A percentile compares a stretch with the other conserved stretches of the same genome.
Evolutionary conservation across 2,329 filamentous ascomycete species (phyloP).

Genomic region (Fonsecaea erecta): DNA sequence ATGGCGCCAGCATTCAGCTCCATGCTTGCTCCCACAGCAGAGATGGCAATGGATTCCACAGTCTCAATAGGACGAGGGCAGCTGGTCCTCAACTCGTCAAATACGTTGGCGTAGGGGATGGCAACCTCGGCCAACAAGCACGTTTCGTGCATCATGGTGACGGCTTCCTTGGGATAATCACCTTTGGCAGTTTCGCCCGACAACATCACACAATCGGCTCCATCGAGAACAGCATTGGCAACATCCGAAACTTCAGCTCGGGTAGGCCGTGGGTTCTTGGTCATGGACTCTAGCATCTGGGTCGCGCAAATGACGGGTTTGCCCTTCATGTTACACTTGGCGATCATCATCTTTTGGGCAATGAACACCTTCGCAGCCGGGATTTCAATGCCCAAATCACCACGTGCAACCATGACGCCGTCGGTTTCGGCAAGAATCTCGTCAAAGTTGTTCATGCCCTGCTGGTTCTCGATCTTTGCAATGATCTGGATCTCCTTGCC

Average conservation of each 20-base stretch:
- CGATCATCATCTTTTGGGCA: constrained; percentile 99
- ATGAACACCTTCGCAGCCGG: constrained; percentile 98
- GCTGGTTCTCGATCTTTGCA: constrained; percentile 99
- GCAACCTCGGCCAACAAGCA: constrained; percentile 96
- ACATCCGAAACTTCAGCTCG: constrained; percentile 98
- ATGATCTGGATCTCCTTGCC: constrained; percentile 99
- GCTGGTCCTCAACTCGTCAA: constrained; percentile 89
- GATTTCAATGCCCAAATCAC: constrained; percentile 98
- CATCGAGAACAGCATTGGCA: constrained; percentile 95
- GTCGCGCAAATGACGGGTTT: constrained; percentile 99
- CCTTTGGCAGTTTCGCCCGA: constrained; percentile 99
- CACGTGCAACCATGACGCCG: constrained; percentile 99
- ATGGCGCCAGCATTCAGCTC: constrained; percentile 97
- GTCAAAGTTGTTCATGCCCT: constrained; percentile 99
- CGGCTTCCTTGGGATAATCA: constrained; percentile 87
- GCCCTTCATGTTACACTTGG: constrained; percentile 99
- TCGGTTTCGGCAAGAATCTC: constrained; percentile 96
- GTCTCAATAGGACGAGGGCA: constrained; percentile 82
- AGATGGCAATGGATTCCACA: constrained; percentile 94
- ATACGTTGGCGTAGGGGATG: constrained; percentile 95
- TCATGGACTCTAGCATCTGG: constrained; percentile 99
- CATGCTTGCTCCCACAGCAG: constrained; percentile 90
- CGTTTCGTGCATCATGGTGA: constrained; percentile 97
- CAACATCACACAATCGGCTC: constrained; percentile 99
- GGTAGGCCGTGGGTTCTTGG: constrained; percentile 97